phyloP scores from a whole-genome alignment of 139 green algal species.

The Limnomonas spitsbergensis region DNA sequence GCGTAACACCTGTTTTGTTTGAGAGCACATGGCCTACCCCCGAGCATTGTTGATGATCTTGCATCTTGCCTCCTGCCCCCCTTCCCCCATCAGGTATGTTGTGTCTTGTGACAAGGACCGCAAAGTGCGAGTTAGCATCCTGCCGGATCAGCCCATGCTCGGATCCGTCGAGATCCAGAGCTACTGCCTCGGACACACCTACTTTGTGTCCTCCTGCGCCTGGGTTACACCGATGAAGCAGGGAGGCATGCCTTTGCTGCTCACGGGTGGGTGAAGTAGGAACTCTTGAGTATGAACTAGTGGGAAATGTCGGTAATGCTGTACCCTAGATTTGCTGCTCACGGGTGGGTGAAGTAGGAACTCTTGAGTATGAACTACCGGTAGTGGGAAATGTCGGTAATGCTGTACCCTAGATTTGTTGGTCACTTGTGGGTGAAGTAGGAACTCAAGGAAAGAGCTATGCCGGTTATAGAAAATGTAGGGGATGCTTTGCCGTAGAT shows the following conservation, averaged over 20 bases:
- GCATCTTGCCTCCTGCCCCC: background rate
- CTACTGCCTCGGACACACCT: conserved; percentile 81
- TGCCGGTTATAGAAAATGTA: too few relatives aligned
- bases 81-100: background rate
- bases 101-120: background rate
- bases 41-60: too few relatives aligned
- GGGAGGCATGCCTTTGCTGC: background rate
- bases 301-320: too few relatives aligned
- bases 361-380: too few relatives aligned
- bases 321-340: background rate
- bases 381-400: too few relatives aligned
- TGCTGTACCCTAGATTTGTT: too few relatives aligned
- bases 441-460: too few relatives aligned
- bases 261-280: background rate
- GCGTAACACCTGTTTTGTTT: too few relatives aligned
- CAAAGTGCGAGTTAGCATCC: conserved; percentile 44
- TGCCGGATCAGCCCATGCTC: conserved; percentile 39
- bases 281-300: too few relatives aligned
- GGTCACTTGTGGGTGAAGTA: background rate
- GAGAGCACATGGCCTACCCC: too few relatives aligned
- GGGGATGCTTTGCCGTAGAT: too few relatives aligned
- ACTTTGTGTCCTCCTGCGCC: conserved; percentile 59
- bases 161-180: conserved; percentile 77
- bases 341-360: background rate
- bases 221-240: conserved; percentile 39